phyloP scores from a whole-genome alignment of 345 rosid species.

The Durio zibethinus region DNA sequence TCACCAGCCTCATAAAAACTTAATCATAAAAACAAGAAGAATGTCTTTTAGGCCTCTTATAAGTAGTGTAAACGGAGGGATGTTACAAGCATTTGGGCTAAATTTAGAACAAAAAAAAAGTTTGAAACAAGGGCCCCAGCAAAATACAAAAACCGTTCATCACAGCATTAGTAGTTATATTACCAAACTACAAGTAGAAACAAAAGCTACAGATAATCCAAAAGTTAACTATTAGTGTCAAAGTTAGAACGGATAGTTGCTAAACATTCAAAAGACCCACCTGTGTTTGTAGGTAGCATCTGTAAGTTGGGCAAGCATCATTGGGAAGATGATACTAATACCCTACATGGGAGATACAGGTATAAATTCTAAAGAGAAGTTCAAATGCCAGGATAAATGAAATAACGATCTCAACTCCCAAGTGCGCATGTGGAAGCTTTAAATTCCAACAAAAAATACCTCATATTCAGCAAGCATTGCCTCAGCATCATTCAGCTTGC shows the following conservation, averaged over 20 bases:
- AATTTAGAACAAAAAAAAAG: neutral
- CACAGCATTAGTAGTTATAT: neutral
- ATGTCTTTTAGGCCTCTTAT: neutral
- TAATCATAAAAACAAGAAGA: slow-evolving; percentile 10
- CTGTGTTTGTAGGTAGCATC: slow-evolving; percentile 42
- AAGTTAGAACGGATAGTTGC: neutral
- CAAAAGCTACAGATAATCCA: neutral
- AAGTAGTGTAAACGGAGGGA: neutral
- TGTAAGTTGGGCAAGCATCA: slow-evolving; percentile 35
- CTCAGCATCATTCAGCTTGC: slow-evolving; percentile 49
- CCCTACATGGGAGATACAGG: slow-evolving; percentile 33
- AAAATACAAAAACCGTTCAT: neutral
- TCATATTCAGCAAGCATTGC: slow-evolving; percentile 45
- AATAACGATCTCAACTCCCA: neutral
- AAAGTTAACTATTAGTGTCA: neutral
- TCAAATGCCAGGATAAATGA: neutral
- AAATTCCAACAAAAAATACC: slow-evolving; percentile 29
- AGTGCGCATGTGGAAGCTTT: neutral
- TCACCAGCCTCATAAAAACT: neutral
- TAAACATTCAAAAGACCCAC: slow-evolving; percentile 33
- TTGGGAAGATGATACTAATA: slow-evolving; percentile 35
- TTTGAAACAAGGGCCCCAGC: too few species aligned
- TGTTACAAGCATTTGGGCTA: neutral
- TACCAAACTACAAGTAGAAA: neutral
- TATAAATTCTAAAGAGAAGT: slow-evolving; percentile 3